phyloP scores from a whole-genome alignment of 495 filamentous ascomycete genomes.

The Xylaria scruposa region DNA sequence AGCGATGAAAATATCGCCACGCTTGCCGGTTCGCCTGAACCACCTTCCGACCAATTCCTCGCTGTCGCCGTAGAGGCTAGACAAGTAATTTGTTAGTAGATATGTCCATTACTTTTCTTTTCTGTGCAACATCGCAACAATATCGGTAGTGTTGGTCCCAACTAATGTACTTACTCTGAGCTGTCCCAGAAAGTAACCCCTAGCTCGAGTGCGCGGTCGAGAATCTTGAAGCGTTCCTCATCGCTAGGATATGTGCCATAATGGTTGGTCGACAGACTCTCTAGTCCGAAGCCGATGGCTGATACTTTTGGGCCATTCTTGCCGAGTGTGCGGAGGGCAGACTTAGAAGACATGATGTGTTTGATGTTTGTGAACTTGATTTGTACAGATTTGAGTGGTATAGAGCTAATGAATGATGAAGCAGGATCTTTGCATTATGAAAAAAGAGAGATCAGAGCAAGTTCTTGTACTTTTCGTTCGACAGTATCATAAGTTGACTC shows the following conservation, averaged over 20 bases:
- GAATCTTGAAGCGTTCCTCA: constrained; percentile 56
- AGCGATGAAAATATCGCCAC: constrained; percentile 60
- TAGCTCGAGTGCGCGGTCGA: constrained; percentile 60
- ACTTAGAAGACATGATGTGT: neutral
- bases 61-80: constrained; percentile 48
- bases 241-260: constrained; percentile 52
- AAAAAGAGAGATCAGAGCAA: neutral
- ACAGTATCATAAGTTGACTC: neutral
- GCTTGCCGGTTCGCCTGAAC: constrained; percentile 59
- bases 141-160: neutral
- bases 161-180: constrained; percentile 35
- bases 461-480: neutral
- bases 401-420: neutral
- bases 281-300: constrained; percentile 59
- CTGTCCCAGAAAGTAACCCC: constrained; percentile 68
- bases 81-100: neutral
- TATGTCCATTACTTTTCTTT: neutral
- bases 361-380: neutral
- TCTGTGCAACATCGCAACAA: constrained; percentile 36
- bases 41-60: constrained; percentile 60
- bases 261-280: constrained; percentile 49
- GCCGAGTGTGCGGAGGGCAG: constrained; percentile 46
- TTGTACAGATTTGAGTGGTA: neutral
- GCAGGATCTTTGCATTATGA: neutral
- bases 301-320: constrained; percentile 60